Evolutionary conservation across 2,329 filamentous ascomycete genomes (phyloP), one percentile per base, ranked within the genome.

Genomic region (Mollisia scopiformis): DNA sequence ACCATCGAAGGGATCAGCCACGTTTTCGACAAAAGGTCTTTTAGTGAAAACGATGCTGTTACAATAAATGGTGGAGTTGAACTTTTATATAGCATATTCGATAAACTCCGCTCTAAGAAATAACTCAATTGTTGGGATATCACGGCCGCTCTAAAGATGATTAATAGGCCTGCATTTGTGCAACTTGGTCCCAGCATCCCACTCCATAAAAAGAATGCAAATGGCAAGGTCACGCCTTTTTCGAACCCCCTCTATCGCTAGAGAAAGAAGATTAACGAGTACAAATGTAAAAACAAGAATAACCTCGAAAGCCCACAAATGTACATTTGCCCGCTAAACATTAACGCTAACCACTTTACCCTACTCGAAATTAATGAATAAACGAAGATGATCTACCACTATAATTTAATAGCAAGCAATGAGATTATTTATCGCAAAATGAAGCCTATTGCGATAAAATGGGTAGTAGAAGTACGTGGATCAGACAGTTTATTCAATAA

Each of bases 351-450:
- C 27, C 59, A 73, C 61, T 73, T 70, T 35, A 67, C 62, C 19
- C 50, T 72, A 31, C 66, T 73, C 13, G 63, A 73, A 55, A 69
- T 72, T 16, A 70, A 73, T 56, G 49, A 73, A 55, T 31, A 65
- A 56, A 61, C 55, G 55, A 59, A 62, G 52, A 64, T 66, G 16
- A 71, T 72, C 60, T 63, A 64, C n/a, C 49, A 71, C 55, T 72
- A 69, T 50, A 57, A 72, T 64, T 72, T 63, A 25, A 65, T 63
- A 27, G 63, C 57, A 53, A 58, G 39, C 6, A 16, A 49, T 49
- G 55, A 30, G 16, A 62, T 59, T 57, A 66, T 63, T n/a, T 39
- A 66, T 53, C 55, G 58, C 21, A 58, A 51, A 28, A 61, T 19
- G 54, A 64, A 64, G 54, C 59, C 52, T 39, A 61, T 39, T 51